Evolutionary conservation across 192 early-diverging fungal species (phyloP).

Genomic region (Gonapodya prolifera): DNA sequence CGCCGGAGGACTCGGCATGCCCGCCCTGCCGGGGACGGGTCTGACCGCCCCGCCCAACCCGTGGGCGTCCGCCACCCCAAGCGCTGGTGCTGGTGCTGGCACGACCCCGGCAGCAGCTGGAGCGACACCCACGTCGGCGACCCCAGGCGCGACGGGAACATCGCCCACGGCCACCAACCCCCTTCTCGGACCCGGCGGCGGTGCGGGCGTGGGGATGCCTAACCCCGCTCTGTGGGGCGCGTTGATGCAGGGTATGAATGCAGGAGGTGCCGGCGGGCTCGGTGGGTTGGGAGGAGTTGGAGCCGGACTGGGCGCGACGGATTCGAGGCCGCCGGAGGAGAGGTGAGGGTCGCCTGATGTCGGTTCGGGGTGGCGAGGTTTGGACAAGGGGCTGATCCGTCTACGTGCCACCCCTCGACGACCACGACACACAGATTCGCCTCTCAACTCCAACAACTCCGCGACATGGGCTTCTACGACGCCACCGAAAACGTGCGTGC

Average conservation of each 20-base stretch:
- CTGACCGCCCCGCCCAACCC: slow-evolving; percentile 20
- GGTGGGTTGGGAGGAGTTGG: slow-evolving; percentile 11
- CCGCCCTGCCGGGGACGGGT: slow-evolving; percentile 15
- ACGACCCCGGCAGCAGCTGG: background rate
- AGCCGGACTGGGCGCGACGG: slow-evolving; percentile 16
- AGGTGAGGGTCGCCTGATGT: too few species aligned
- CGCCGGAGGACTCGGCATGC: too few species aligned
- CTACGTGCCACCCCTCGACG: too few species aligned
- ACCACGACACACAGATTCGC: too few species aligned
- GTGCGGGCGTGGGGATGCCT: background rate
- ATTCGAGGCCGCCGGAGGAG: slow-evolving; percentile 37
- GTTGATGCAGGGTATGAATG: background rate
- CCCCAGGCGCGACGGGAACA: slow-evolving; percentile 8
- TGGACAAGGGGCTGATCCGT: too few species aligned
- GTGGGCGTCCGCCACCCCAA: slow-evolving; percentile 19
- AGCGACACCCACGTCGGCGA: slow-evolving; percentile 9
- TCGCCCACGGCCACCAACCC: too few species aligned
- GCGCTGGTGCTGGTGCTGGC: background rate
- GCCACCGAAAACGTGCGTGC: slow-evolving; percentile 82
- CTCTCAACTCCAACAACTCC: too few species aligned
- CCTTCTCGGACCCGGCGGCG: slow-evolving; percentile 19
- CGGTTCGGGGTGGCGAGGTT: too few species aligned
- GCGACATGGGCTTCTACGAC: slow-evolving; percentile 96
- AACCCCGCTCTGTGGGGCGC: background rate
- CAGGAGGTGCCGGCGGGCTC: too few species aligned